Base-by-base conservation (phyloP, 352 stramenopile genomes). In the Phytophthora kernoviae region DNA sequence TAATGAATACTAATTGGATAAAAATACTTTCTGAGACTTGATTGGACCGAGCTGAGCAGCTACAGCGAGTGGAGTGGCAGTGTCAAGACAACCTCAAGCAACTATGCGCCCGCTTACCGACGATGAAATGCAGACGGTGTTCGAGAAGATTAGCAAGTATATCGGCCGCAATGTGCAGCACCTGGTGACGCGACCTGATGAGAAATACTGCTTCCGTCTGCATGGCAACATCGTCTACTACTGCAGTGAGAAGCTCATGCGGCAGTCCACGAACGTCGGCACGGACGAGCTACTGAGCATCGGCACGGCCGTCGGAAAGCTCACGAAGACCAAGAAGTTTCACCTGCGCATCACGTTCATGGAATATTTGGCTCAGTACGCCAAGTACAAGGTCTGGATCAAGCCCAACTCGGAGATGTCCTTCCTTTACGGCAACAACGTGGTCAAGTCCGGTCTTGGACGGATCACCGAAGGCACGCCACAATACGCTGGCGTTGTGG, bases 381-480 rank as follows among this genome's bases (percentile, higher is more conserved):
- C 97, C 55, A 98, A 99, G 84, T 98, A 99, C 90, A 99, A 99
- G 76, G 98, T 99, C 24, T 99, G 98, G 98, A 97, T 99, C 48
- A 99, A 99, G 82, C 94, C 96, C 22, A 98, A 96, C 75, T 97
- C 96, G 59, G 98, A 99, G 85, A 99, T 99, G 97, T 97, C 87
- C 12, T 99, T 99, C 81, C 75, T 99, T 21, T 99, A 99, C 71
- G 98, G 98, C 59, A 99, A 99, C 79, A 96, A 99, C 78, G 89
- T 99, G 11, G 91, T 98, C 57, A 99, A 99, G 83, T 97, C 89
- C 24, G 97, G 97, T 51, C 82, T 99, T 26, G 97, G 91, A 24
- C 84, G 96, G 43, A 99, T 99, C 79, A 99, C 97, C 27, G 98
- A 99, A 61, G 89, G 84, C 51, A 99, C 92, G 47, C 97, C 97